Conservation (phyloP, 805 yeast species). For the Huiozyma sinensis region DNA sequence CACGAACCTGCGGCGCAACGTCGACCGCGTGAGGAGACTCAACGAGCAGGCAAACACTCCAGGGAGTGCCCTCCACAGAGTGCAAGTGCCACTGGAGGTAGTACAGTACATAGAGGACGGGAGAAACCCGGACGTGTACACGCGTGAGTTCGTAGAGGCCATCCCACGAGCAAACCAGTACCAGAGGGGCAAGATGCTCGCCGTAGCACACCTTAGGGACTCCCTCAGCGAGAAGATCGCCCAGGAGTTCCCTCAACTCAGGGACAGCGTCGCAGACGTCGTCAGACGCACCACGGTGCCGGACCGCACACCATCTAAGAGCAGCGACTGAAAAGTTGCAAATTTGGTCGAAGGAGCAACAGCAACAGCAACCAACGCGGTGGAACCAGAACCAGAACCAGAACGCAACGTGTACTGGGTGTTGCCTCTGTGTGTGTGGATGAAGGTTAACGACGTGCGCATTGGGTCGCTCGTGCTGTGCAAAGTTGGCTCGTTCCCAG, state of each 20-base stretch:
- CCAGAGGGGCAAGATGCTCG: conserved; percentile 73
- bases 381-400: not conserved
- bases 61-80: conserved; percentile 25
- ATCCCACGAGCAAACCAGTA: conserved; percentile 84
- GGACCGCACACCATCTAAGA: not conserved
- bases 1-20: conserved; percentile 31
- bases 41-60: conserved; percentile 26
- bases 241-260: conserved; percentile 71
- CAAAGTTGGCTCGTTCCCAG: conserved; percentile 28
- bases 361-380: not conserved
- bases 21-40: conserved; percentile 30
- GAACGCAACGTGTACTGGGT: not conserved
- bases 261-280: conserved; percentile 46
- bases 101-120: conserved; percentile 90
- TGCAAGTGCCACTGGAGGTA: conserved; percentile 71
- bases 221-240: conserved; percentile 57
- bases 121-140: conserved; percentile 91
- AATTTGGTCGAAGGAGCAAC: not conserved
- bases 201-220: conserved; percentile 51
- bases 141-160: conserved; percentile 92
- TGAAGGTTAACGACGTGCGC: too few species aligned
- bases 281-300: conserved; percentile 28
- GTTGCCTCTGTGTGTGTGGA: too few species aligned
- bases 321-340: not conserved
- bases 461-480: conserved; percentile 28